These are phyloP conservation scores for Larix sibirica DNA, from an alignment of 83 land plant genomes.

Conservation along the genomic window DNA sequence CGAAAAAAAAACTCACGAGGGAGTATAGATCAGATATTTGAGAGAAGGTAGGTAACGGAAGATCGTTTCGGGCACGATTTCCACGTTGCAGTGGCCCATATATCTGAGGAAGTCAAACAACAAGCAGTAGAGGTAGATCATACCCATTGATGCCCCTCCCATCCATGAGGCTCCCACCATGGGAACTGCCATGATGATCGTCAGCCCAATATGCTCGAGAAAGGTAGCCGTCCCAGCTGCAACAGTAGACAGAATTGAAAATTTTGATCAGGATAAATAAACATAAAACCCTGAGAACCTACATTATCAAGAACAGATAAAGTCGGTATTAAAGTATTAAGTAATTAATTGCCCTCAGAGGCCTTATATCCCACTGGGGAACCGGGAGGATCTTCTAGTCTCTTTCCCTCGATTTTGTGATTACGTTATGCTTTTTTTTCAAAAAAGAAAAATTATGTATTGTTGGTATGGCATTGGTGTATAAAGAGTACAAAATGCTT, in stretches of 20 bases:
- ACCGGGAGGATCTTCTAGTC: too few relatives aligned
- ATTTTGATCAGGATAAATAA: background rate
- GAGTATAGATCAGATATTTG: conserved; percentile 74
- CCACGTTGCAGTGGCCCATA: conserved; percentile 80
- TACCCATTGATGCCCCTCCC: conserved; percentile 59
- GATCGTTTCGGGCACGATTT: conserved; percentile 46
- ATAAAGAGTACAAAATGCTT: too few relatives aligned
- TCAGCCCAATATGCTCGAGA: conserved; percentile 65
- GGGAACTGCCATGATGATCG: conserved; percentile 46
- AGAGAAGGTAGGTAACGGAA: conserved; percentile 60
- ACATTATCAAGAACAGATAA: too few relatives aligned
- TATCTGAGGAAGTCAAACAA: conserved; percentile 77
- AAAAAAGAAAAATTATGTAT: too few relatives aligned
- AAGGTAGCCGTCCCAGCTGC: conserved; percentile 73
- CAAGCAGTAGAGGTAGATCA: conserved; percentile 55
- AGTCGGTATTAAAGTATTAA: too few relatives aligned
- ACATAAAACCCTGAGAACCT: too few relatives aligned
- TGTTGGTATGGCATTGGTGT: too few relatives aligned
- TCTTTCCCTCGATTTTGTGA: background rate
- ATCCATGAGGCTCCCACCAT: conserved; percentile 45
- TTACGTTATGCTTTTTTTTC: too few relatives aligned
- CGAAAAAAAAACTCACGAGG: conserved; percentile 55
- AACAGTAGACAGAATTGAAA: background rate
- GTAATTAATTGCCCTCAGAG: too few relatives aligned
- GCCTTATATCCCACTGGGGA: too few relatives aligned